Base-by-base conservation (phyloP, 176 grass and related monocot species). In the Ampelocalamus luodianensis region DNA sequence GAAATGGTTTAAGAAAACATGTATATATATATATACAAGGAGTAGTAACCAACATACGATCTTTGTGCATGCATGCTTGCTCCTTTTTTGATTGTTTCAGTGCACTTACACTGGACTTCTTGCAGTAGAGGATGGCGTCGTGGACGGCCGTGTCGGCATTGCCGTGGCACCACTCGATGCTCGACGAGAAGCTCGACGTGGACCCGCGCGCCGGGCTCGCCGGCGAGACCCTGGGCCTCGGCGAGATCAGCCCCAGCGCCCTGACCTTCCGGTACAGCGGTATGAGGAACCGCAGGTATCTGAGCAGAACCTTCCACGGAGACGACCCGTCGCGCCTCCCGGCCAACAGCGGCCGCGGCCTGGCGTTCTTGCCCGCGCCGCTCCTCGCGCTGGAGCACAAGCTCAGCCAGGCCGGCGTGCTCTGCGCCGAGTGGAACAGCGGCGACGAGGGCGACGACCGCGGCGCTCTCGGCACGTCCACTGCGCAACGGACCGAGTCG, bases 61-160 rank as follows among this genome's bases (percentile, higher is more conserved):
- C 38, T 13, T 7, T 49, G 63, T 1, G 51, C 6, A 22, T 51
- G 65, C 32, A 17, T 27, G n/a, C 5, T 58, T 13, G 39, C 6
- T 48, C 10, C 3, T 23, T 6, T 8, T 14, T 50, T 59, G 69
- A 10, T 18, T 61, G 36, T 39, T 32, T 13, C 12, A 2, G 16
- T 20, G 70, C 51, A 86, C 91, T 84, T 72, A 93, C 93, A 53
- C 87, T 95, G 82, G 93, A 98, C 66, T 67, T 98, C 82, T 95
- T 98, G 93, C 96, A 98, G 88, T 98, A 93, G 18, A 98, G 89
- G 89, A 98, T 95, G 56, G 96, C 96, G 71, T 98, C 96, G 49
- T 82, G 74, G 88, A 98, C 91, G 42, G 96, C 93, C 23, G 86
- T 93, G 80, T 95, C 93, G 22, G 89, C 91, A 85, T 85, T 93